Evolutionary conservation across 1,139 yeast species (phyloP).

Genomic region (Candida sp.): DNA sequence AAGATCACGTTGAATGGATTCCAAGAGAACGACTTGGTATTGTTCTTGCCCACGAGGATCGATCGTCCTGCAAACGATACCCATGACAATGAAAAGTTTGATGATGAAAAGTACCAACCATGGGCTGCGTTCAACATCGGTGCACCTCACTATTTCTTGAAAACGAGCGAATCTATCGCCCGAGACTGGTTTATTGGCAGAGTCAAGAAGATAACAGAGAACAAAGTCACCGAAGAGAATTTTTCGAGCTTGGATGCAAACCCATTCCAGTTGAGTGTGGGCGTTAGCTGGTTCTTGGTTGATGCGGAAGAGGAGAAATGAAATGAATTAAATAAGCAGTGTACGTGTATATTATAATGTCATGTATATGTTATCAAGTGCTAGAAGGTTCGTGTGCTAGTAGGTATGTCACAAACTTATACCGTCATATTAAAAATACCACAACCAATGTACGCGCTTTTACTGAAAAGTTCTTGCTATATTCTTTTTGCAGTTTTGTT

Average conservation of each 20-base stretch:
- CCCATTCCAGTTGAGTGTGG: conserved; percentile 53
- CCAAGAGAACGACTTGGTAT: conserved; percentile 71
- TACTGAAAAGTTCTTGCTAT: no score
- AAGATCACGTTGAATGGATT: conserved; percentile 73
- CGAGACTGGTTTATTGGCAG: conserved; percentile 80
- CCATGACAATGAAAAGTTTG: conserved; percentile 16
- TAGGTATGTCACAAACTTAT: no score
- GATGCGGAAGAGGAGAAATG: conserved; percentile 40
- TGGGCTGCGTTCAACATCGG: conserved; percentile 92
- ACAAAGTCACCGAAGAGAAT: conserved; percentile 43
- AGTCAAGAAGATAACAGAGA: conserved; percentile 53
- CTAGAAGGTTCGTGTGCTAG: no score
- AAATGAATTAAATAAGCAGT: no score
- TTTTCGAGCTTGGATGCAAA: conserved; percentile 33
- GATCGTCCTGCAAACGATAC: conserved; percentile 30
- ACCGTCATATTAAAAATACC: no score
- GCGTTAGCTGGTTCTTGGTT: conserved; percentile 54
- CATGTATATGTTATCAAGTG: no score
- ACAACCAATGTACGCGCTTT: no score
- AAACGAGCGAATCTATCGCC: conserved; percentile 26
- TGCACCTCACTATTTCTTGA: conserved; percentile 75
- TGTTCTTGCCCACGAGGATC: conserved; percentile 77
- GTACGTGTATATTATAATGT: background rate
- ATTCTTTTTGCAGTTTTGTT: no score
- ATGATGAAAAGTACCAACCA: conserved; percentile 47